phyloP scores from a whole-genome alignment of 345 rosid genomes.

The Clarkia xantiana region DNA sequence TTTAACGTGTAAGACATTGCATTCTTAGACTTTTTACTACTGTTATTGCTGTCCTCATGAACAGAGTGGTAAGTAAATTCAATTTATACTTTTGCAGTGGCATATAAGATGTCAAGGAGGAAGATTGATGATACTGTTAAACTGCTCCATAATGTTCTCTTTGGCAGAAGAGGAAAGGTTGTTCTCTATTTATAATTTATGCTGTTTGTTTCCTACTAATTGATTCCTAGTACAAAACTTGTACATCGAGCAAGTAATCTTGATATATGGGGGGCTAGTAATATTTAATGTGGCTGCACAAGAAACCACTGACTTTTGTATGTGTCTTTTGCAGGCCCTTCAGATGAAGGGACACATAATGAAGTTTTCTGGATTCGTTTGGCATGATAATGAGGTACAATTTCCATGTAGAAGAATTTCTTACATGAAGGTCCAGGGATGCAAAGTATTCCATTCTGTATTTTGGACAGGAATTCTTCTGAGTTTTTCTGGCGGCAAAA shows the following conservation, averaged over 20 bases:
- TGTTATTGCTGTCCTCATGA: too few species aligned
- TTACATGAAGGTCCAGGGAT: too few species aligned
- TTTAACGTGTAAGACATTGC: not conserved
- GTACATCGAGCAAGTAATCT: too few species aligned
- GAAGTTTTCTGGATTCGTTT: constrained; percentile 81
- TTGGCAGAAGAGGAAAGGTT: constrained; percentile 84
- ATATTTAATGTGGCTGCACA: too few species aligned
- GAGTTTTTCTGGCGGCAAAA: too few species aligned
- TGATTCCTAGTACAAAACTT: too few species aligned
- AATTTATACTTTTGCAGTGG: constrained; percentile 31
- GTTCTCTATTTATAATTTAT: too few species aligned
- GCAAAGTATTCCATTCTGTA: too few species aligned
- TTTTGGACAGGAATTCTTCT: too few species aligned
- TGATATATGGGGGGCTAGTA: too few species aligned
- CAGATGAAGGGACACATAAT: constrained; percentile 70
- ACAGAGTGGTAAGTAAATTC: not conserved
- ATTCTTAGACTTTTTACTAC: too few species aligned
- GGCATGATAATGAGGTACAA: constrained; percentile 80
- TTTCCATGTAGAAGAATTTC: not conserved
- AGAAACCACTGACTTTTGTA: constrained; percentile 3
- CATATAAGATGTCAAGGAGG: constrained; percentile 61
- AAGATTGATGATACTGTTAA: constrained; percentile 69
- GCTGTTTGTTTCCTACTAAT: too few species aligned
- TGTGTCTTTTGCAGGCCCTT: constrained; percentile 51
- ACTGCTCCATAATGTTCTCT: constrained; percentile 60